A percentile compares a stretch with the other conserved stretches of the same genome.
Conservation (phyloP, 1,139 yeast genomes). For the Petasospora fabianii region DNA sequence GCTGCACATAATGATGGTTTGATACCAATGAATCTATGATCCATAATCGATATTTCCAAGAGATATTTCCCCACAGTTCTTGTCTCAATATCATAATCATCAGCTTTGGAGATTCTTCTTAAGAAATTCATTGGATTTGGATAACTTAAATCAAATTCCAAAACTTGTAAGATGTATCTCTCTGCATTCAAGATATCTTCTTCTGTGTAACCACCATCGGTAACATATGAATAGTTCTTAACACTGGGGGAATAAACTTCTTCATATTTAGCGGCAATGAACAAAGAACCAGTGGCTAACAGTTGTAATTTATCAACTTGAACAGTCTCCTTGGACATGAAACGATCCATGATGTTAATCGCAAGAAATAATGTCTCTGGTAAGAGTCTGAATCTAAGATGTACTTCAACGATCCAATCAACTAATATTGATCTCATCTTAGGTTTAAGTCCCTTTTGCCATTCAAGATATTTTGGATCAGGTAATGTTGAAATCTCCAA, state of each 20-base stretch:
- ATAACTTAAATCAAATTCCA: conserved; percentile 78
- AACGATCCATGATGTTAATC: conserved; percentile 85
- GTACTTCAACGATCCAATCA: conserved; percentile 95
- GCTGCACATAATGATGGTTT: conserved; percentile 86
- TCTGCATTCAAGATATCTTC: conserved; percentile 88
- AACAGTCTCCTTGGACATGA: conserved; percentile 73
- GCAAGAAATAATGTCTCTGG: conserved; percentile 90
- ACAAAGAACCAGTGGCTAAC: conserved; percentile 83
- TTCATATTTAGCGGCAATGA: conserved; percentile 93
- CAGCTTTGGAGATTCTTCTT: conserved; percentile 91
- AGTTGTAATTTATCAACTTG: conserved; percentile 81
- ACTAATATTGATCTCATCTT: conserved; percentile 84
- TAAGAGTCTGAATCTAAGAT: conserved; percentile 73
- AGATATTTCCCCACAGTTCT: conserved; percentile 88
- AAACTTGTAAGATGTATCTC: conserved; percentile 68
- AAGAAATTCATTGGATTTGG: conserved; percentile 95
- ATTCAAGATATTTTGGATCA: conserved; percentile 61
- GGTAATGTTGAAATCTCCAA: conserved; percentile 74
- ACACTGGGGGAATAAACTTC: conserved; percentile 92
- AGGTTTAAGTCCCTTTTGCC: conserved; percentile 70
- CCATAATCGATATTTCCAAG: conserved; percentile 77
- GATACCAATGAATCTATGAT: conserved; percentile 69
- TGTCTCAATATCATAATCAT: conserved; percentile 84
- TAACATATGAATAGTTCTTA: conserved; percentile 83
- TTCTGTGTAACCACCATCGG: conserved; percentile 78